Evolutionary conservation across 2,329 filamentous ascomycete species (phyloP).

Genomic region (Stemphylium lycopersici): DNA sequence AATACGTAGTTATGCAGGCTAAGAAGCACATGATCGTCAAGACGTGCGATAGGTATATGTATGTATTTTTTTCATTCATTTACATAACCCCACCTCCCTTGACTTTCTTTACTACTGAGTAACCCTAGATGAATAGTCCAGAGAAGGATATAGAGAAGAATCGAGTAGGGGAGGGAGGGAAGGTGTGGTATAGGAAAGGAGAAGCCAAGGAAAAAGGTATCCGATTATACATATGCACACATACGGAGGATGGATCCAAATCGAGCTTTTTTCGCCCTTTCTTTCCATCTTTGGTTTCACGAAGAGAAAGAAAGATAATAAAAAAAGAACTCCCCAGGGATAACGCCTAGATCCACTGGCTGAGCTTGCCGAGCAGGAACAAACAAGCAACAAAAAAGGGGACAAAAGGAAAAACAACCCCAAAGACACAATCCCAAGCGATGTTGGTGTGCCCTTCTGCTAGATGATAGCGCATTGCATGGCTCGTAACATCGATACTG

Average conservation of each 20-base stretch:
- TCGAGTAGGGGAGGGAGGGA: not conserved
- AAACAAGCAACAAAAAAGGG: not conserved
- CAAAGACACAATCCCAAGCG: slow-evolving; percentile 1
- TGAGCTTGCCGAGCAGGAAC: slow-evolving; percentile 5
- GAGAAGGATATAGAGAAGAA: not conserved
- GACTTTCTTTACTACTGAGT: not conserved
- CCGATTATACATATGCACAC: no score
- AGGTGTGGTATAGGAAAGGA: not conserved
- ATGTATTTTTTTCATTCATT: not conserved
- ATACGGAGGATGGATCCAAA: not conserved
- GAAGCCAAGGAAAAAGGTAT: not conserved
- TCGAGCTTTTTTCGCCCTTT: not conserved
- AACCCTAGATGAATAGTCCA: not conserved
- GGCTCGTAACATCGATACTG: slow-evolving; percentile 21
- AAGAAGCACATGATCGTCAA: no score
- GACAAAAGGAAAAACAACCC: slow-evolving; percentile 6
- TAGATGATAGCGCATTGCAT: slow-evolving; percentile 18
- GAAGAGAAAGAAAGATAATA: not conserved
- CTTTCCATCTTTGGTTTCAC: not conserved
- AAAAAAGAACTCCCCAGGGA: not conserved
- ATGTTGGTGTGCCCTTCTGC: slow-evolving; percentile 9
- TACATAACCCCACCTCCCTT: not conserved
- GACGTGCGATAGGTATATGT: not conserved
- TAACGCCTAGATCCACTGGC: slow-evolving; percentile 4
- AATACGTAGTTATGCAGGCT: no score